These are phyloP conservation scores for Chlorella sp. DNA, from an alignment of 139 green algal genomes.

Conservation along the genomic window DNA sequence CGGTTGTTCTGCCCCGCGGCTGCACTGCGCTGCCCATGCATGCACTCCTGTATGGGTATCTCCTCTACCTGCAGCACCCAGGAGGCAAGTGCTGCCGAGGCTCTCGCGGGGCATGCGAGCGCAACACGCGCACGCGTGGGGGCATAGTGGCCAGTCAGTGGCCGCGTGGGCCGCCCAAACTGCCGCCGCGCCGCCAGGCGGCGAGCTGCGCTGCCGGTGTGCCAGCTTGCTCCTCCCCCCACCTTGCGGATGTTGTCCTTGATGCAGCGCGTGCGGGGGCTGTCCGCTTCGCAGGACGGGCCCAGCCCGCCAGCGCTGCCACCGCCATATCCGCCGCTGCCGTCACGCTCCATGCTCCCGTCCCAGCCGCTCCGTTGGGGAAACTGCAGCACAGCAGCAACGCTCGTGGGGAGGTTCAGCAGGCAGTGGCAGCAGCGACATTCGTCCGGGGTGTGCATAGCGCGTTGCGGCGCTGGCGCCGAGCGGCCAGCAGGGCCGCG, in stretches of 20 bases:
- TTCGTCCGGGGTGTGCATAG: too few relatives aligned
- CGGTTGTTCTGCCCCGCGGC: conserved; percentile 51
- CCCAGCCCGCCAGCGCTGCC: not conserved
- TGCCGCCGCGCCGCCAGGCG: not conserved
- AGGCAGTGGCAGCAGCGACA: too few relatives aligned
- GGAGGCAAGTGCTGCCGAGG: too few relatives aligned
- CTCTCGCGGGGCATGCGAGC: too few relatives aligned
- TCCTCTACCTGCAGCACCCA: conserved; percentile 4
- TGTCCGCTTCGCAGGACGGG: conserved; percentile 11
- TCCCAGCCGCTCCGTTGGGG: too few relatives aligned
- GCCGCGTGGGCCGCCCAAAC: not conserved
- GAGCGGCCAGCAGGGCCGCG: too few relatives aligned
- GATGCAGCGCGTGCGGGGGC: conserved; percentile 31
- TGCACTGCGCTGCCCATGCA: conserved; percentile 1
- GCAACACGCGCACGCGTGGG: too few relatives aligned
- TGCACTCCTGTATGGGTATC: conserved; percentile 15
- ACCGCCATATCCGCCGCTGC: not conserved
- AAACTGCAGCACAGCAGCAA: not conserved
- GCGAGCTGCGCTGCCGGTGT: not conserved
- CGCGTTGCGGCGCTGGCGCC: too few relatives aligned
- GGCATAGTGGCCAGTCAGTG: not conserved
- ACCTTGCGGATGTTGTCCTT: conserved; percentile 32
- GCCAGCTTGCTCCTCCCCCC: not conserved
- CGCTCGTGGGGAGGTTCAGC: too few relatives aligned
- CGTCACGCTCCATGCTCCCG: not conserved